Percentiles rank a stretch among this genome's conserved stretches.
Evolutionary conservation across 305 asterid genomes (phyloP).

Genomic region (Fraxinus latifolia): DNA sequence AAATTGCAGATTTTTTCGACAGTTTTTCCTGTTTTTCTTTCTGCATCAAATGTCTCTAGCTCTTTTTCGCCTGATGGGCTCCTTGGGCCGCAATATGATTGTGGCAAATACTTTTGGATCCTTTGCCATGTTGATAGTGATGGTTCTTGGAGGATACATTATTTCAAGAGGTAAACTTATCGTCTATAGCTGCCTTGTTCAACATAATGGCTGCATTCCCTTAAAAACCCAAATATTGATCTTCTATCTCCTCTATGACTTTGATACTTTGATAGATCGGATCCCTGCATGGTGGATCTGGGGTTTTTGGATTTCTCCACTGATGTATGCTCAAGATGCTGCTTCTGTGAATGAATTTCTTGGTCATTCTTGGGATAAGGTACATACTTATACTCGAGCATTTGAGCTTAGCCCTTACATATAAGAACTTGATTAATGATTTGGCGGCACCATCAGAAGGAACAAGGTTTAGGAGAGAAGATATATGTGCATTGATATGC

Average conservation of each 20-base stretch:
- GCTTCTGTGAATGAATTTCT: constrained; percentile 93
- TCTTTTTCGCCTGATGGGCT: constrained; percentile 88
- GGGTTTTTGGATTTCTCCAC: constrained; percentile 97
- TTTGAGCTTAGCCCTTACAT: constrained; percentile 15
- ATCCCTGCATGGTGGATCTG: constrained; percentile 96
- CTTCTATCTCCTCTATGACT: constrained; percentile 20
- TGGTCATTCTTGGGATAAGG: constrained; percentile 93
- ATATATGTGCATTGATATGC: constrained; percentile 9
- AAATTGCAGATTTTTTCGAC: constrained; percentile 69
- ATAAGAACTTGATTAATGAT: constrained; percentile 3
- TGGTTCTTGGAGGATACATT: constrained; percentile 93
- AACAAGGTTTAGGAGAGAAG: constrained; percentile 7
- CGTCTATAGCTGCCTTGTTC: constrained; percentile 2
- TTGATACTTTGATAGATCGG: constrained; percentile 53
- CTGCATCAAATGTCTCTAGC: constrained; percentile 88
- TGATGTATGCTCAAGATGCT: constrained; percentile 91
- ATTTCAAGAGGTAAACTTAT: constrained; percentile 75
- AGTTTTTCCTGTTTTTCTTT: constrained; percentile 73
- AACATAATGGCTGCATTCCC: constrained; percentile 11
- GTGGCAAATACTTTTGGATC: constrained; percentile 97
- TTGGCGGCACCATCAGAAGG: constrained; percentile 20
- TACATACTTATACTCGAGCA: constrained; percentile 27
- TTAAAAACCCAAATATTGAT: constrained; percentile 13
- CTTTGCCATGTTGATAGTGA: constrained; percentile 86
- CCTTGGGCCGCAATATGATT: constrained; percentile 90